Evolutionary conservation across 768 basidiomycete genomes (phyloP).

Genomic region (Ramaria rubella): DNA sequence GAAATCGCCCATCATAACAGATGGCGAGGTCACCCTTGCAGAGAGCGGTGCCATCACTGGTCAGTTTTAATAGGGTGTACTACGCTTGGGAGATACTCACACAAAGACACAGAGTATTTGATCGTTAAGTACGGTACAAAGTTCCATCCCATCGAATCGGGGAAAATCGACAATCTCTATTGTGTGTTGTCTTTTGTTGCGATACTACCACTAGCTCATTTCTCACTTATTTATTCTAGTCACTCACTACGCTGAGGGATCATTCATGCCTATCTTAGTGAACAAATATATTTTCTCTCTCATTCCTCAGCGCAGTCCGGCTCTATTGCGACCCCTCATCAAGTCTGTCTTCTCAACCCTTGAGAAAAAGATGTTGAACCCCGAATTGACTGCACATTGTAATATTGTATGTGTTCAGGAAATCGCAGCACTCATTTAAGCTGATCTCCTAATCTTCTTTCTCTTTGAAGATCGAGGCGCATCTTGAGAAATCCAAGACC

Average conservation of each 20-base stretch:
- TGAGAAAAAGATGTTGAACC: constrained; percentile 17
- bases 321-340: constrained; percentile 32
- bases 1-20: constrained; percentile 41
- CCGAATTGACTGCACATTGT: constrained; percentile 23
- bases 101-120: not conserved
- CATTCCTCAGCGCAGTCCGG: constrained; percentile 27
- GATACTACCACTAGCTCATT: not conserved
- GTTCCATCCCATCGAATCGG: constrained; percentile 21
- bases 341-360: constrained; percentile 22
- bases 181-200: constrained; percentile 19
- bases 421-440: not conserved
- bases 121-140: constrained; percentile 6
- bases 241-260: constrained; percentile 37
- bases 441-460: not conserved
- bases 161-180: constrained; percentile 32
- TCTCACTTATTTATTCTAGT: constrained; percentile 18
- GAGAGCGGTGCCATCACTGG: constrained; percentile 41
- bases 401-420: constrained; percentile 18
- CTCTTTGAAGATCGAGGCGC: constrained; percentile 30
- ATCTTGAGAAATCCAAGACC: constrained; percentile 24
- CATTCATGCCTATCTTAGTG: constrained; percentile 35
- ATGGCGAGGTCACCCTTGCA: constrained; percentile 37
- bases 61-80: constrained; percentile 14
- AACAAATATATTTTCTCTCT: constrained; percentile 29
- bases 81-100: not conserved